A percentile compares a stretch with the other conserved stretches of the same genome.
phyloP scores from a whole-genome alignment of 1,284 basidiomycete genomes.

The Omphalotus olearius region DNA sequence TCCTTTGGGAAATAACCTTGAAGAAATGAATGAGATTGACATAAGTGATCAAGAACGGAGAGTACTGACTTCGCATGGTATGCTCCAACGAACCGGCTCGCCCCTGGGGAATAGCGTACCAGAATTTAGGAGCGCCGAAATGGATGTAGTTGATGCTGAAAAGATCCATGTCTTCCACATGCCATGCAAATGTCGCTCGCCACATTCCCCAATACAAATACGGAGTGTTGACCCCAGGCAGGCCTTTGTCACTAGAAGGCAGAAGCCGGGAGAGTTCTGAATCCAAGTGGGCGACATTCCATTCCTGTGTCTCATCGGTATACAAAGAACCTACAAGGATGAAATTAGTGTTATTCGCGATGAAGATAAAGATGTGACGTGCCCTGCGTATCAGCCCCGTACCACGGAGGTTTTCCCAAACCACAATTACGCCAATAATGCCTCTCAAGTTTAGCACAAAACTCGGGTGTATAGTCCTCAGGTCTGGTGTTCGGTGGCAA shows the following conservation, averaged over 20 bases:
- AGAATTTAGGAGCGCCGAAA: slow-evolving; percentile 95
- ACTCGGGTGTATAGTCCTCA: slow-evolving; percentile 80
- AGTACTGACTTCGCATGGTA: slow-evolving; percentile 68
- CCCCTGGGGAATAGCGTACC: slow-evolving; percentile 94
- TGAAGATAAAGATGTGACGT: slow-evolving; percentile 18
- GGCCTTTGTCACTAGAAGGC: slow-evolving; percentile 55
- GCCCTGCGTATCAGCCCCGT: slow-evolving; percentile 95
- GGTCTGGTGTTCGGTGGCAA: slow-evolving; percentile 67
- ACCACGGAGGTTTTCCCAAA: slow-evolving; percentile 87
- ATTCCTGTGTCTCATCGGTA: slow-evolving; percentile 73
- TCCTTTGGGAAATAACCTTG: slow-evolving; percentile 86
- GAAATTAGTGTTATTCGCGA: slow-evolving; percentile 7
- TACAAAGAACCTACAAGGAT: slow-evolving; percentile 71
- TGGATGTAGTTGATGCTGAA: slow-evolving; percentile 99
- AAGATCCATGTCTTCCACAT: slow-evolving; percentile 96
- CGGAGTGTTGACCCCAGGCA: slow-evolving; percentile 96
- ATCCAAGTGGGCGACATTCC: slow-evolving; percentile 93
- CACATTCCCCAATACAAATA: slow-evolving; percentile 99
- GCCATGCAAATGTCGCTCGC: slow-evolving; percentile 98
- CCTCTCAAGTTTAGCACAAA: slow-evolving; percentile 85
- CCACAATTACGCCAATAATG: slow-evolving; percentile 92
- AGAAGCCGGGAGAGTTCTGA: slow-evolving; percentile 85
- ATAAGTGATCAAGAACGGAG: slow-evolving; percentile 1
- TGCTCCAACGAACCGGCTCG: slow-evolving; percentile 76
- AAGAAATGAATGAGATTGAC: slow-evolving; percentile 9